These are phyloP conservation scores for Mycena maculata DNA, from an alignment of 768 basidiomycete genomes.

Conservation along the genomic window DNA sequence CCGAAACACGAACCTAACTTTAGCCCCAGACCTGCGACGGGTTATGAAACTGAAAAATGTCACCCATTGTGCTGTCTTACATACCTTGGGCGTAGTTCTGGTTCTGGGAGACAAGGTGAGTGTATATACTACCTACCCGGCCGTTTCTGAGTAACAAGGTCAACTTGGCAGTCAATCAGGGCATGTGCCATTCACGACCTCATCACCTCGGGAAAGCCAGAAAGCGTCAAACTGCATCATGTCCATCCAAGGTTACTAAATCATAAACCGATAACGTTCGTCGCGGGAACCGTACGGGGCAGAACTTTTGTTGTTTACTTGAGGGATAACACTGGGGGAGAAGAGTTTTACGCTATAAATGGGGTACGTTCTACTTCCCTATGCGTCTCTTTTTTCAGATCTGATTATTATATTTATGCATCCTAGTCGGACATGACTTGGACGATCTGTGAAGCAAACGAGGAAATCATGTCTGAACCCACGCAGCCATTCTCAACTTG, in stretches of 20 bases:
- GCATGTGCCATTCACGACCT: not conserved
- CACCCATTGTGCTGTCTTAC: not conserved
- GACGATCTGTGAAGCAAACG: constrained; percentile 5
- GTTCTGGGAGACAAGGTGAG: not conserved
- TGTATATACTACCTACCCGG: no score
- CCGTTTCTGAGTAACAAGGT: no score
- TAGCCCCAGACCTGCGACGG: not conserved
- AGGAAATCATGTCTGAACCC: not conserved
- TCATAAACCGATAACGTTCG: not conserved
- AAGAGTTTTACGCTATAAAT: not conserved
- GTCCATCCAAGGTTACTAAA: not conserved
- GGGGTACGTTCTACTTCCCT: not conserved
- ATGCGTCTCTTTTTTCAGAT: not conserved
- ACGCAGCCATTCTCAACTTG: constrained; percentile 4
- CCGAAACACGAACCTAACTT: not conserved
- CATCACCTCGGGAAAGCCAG: not conserved
- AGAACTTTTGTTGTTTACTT: constrained; percentile 1
- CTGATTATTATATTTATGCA: no score
- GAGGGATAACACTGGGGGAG: not conserved
- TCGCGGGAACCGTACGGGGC: not conserved
- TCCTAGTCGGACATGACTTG: no score
- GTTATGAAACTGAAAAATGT: not conserved
- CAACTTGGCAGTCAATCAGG: not conserved
- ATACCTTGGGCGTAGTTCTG: not conserved
- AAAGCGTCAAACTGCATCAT: not conserved